Evolutionary conservation across 148 eudicot genomes (phyloP).

Genomic region (Chenopodium album): DNA sequence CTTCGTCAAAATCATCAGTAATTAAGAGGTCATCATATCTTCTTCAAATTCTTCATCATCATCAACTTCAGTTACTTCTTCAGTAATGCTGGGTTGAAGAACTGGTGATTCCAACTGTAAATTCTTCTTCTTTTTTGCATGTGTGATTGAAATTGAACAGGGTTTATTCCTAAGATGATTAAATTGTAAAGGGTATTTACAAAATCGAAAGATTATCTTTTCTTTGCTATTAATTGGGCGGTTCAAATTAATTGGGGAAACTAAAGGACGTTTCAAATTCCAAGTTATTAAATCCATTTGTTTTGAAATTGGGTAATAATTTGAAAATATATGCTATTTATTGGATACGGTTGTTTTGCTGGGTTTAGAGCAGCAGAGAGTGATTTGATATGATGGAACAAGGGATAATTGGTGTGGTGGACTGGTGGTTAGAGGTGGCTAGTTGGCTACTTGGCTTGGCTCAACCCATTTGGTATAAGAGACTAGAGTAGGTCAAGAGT

Average conservation of each 20-base stretch:
- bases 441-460: too few species aligned
- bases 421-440: too few species aligned
- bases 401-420: too few species aligned
- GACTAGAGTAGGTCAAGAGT: too few species aligned
- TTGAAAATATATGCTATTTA: too few species aligned
- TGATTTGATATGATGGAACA: too few species aligned
- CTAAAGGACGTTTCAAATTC: constrained; percentile 18
- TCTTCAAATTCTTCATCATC: constrained; percentile 32
- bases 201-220: neutral
- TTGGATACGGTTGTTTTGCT: too few species aligned
- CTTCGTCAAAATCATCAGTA: constrained; percentile 50
- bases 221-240: neutral
- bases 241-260: constrained; percentile 1
- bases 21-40: constrained; percentile 30
- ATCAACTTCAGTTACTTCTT: constrained; percentile 40
- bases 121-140: constrained; percentile 48
- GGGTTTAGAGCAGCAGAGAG: too few species aligned
- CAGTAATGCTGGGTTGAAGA: constrained; percentile 44
- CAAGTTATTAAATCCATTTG: constrained; percentile 30
- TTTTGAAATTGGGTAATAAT: too few species aligned
- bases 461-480: too few species aligned
- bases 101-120: constrained; percentile 29
- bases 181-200: constrained; percentile 22
- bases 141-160: constrained; percentile 19
- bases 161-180: neutral